These are phyloP conservation scores for Dunaliella primolecta DNA, from an alignment of 139 green algal genomes.

Conservation along the genomic window DNA sequence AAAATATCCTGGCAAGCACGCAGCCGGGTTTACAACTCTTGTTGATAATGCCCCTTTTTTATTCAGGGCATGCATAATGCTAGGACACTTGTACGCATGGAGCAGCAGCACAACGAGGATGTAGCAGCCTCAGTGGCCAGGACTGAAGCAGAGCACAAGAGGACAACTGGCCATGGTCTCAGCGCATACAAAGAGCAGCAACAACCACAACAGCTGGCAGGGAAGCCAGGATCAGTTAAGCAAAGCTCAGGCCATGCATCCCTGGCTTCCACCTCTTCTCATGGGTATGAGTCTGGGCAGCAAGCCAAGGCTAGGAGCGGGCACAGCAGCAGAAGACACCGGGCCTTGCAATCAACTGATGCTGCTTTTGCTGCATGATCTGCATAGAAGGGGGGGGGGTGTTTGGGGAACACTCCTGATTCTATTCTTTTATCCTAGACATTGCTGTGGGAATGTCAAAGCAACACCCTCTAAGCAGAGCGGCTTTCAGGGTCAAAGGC, in stretches of 20 bases:
- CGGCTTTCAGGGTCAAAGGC: too few species aligned
- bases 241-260: not conserved
- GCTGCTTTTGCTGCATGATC: too few species aligned
- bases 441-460: too few species aligned
- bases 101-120: not conserved
- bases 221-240: not conserved
- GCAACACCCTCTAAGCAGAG: too few species aligned
- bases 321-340: not conserved
- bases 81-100: not conserved
- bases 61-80: not conserved
- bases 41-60: too few species aligned
- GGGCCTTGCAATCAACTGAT: too few species aligned
- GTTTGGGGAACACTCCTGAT: too few species aligned
- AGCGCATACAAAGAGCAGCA: not conserved
- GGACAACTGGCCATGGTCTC: not conserved
- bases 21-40: too few species aligned
- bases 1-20: too few species aligned
- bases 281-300: not conserved
- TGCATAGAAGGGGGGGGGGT: too few species aligned
- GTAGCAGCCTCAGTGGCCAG: not conserved
- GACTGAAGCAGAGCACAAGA: not conserved
- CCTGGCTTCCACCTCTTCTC: not conserved
- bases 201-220: not conserved
- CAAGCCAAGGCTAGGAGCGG: not conserved
- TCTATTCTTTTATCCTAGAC: too few species aligned